Evolutionary conservation across 2,329 filamentous ascomycete genomes (phyloP).

Genomic region (Hypoxylon sp.): DNA sequence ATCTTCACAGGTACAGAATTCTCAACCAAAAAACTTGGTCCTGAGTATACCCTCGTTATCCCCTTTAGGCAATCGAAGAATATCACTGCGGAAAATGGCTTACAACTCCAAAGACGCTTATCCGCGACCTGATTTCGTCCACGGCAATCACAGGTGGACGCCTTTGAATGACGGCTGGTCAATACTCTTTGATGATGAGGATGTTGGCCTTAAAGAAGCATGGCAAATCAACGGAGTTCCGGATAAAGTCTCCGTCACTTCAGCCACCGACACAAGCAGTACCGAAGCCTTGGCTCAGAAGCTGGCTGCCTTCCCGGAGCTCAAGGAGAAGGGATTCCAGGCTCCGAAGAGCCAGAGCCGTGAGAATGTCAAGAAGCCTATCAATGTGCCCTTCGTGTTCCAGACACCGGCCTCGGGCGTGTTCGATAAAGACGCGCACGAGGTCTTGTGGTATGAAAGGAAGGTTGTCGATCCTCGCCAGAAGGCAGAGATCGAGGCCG

Average conservation of each 20-base stretch:
- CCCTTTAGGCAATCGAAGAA: constrained; percentile 8
- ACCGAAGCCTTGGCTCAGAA: constrained; percentile 60
- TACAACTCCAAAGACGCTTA: constrained; percentile 60
- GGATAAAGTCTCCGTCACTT: constrained; percentile 55
- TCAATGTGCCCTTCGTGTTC: constrained; percentile 76
- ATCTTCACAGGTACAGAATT: constrained; percentile 23
- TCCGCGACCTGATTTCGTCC: constrained; percentile 76
- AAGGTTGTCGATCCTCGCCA: constrained; percentile 65
- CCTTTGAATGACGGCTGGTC: constrained; percentile 75
- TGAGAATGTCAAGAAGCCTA: constrained; percentile 64
- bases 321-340: constrained; percentile 64
- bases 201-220: constrained; percentile 65
- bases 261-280: constrained; percentile 42
- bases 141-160: constrained; percentile 68
- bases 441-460: constrained; percentile 78
- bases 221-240: constrained; percentile 71
- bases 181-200: constrained; percentile 76
- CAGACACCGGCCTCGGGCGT: constrained; percentile 76
- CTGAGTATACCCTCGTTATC: constrained; percentile 10
- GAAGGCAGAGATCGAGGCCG: constrained; percentile 57
- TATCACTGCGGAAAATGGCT: constrained; percentile 45
- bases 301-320: constrained; percentile 65
- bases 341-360: constrained; percentile 49
- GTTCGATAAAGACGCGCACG: constrained; percentile 72
- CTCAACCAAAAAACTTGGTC: constrained; percentile 2